phyloP scores from a whole-genome alignment of 75 land plant genomes.

The Pinus albicaulis region DNA sequence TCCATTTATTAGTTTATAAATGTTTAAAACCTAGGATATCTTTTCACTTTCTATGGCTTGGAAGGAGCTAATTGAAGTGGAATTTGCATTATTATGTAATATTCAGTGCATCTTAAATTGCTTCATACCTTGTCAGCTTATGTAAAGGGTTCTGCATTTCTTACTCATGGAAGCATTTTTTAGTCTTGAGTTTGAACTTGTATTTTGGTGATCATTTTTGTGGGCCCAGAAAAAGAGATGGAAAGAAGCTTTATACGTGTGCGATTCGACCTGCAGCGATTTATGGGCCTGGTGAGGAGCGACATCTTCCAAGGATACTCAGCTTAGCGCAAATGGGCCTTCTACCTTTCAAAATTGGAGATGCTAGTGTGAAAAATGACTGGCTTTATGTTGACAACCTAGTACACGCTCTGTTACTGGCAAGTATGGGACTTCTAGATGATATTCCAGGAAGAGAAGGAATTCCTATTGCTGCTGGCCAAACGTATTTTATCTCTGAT shows the following conservation, averaged over 20 bases:
- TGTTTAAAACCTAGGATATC: background rate
- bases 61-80: background rate
- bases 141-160: background rate
- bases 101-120: background rate
- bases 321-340: constrained; percentile 71
- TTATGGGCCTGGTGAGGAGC: constrained; percentile 95
- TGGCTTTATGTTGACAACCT: constrained; percentile 95
- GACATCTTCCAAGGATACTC: constrained; percentile 81
- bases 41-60: background rate
- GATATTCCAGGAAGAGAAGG: constrained; percentile 72
- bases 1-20: background rate
- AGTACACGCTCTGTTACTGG: constrained; percentile 79
- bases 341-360: constrained; percentile 59
- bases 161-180: background rate
- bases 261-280: constrained; percentile 92
- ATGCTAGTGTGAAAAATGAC: constrained; percentile 59
- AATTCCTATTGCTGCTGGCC: constrained; percentile 77
- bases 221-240: constrained; percentile 47
- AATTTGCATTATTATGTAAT: background rate
- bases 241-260: constrained; percentile 75
- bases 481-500: constrained; percentile 91
- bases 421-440: constrained; percentile 96
- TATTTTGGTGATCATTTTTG: background rate
- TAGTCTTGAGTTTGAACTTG: background rate
- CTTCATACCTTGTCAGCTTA: background rate